Evolutionary conservation across 176 grass and related monocot genomes (phyloP).

Genomic region (Eremochloa ophiuroides): DNA sequence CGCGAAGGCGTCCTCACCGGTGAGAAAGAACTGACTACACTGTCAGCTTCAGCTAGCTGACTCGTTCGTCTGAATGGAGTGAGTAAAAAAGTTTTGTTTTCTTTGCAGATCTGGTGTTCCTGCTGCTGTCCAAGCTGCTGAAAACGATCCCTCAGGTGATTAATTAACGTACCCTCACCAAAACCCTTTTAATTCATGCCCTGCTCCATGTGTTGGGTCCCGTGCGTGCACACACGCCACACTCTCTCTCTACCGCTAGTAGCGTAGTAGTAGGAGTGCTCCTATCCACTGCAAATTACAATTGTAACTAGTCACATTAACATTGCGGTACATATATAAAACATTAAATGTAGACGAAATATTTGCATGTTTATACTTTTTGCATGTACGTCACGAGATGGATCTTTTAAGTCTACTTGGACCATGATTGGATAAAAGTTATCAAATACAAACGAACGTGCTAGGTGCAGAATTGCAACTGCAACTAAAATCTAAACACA

Average conservation of each 20-base stretch:
- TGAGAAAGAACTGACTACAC: neutral
- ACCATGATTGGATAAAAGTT: too few relatives aligned
- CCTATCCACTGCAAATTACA: too few relatives aligned
- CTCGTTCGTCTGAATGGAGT: neutral
- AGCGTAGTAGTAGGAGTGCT: too few relatives aligned
- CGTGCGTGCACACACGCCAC: neutral
- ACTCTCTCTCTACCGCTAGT: neutral
- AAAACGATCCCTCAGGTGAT: constrained; percentile 97
- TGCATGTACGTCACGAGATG: too few relatives aligned
- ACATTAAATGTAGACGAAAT: too few relatives aligned
- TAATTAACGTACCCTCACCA: neutral
- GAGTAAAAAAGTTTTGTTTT: neutral
- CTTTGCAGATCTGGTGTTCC: constrained; percentile 87
- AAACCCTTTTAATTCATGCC: neutral
- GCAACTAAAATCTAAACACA: too few relatives aligned
- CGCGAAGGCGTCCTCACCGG: constrained; percentile 79
- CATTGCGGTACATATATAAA: too few relatives aligned
- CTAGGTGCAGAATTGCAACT: too few relatives aligned
- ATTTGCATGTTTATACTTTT: too few relatives aligned
- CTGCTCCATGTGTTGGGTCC: constrained; percentile 28
- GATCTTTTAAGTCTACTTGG: too few relatives aligned
- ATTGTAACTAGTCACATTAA: too few relatives aligned
- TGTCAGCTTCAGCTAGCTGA: neutral
- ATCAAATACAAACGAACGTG: too few relatives aligned
- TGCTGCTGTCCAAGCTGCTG: constrained; percentile 87